Percentiles rank a stretch among this genome's conserved stretches.
Evolutionary conservation across 2,329 filamentous ascomycete species (phyloP).

Genomic region (Lomentospora prolificans): DNA sequence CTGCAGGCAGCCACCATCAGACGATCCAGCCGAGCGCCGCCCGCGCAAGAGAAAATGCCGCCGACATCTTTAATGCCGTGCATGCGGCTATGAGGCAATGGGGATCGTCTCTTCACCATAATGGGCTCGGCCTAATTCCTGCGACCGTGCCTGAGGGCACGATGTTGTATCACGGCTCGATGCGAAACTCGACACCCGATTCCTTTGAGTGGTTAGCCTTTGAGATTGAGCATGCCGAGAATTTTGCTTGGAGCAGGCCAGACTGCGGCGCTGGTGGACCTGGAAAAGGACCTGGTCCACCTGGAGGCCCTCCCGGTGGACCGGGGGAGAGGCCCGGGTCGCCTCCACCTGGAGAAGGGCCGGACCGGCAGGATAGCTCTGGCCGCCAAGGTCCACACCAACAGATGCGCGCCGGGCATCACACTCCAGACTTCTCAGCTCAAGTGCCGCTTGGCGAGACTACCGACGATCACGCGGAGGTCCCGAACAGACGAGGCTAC

Average conservation of each 20-base stretch:
- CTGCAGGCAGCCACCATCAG: not conserved
- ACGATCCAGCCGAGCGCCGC: constrained; percentile 24
- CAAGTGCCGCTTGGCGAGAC: not conserved
- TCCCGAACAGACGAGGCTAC: constrained; percentile 36
- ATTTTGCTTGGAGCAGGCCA: constrained; percentile 39
- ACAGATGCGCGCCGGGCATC: not conserved
- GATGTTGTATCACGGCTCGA: constrained; percentile 57
- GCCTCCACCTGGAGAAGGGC: not conserved
- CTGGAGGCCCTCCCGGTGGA: not conserved
- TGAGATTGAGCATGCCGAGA: constrained; percentile 62
- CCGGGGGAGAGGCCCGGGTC: not conserved
- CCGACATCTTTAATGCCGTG: constrained; percentile 62
- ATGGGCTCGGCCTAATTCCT: constrained; percentile 64
- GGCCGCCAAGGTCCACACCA: too few relatives aligned
- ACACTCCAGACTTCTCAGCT: not conserved
- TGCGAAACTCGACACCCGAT: constrained; percentile 31
- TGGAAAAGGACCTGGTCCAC: not conserved
- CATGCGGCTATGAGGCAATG: constrained; percentile 66
- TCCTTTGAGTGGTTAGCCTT: constrained; percentile 65
- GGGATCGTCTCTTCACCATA: constrained; percentile 63
- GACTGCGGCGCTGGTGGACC: not conserved
- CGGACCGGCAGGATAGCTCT: too few relatives aligned
- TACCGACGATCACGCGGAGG: constrained; percentile 8
- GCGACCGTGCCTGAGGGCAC: constrained; percentile 55
- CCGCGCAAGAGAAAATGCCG: constrained; percentile 39